Conservation (phyloP, 768 basidiomycete genomes). For the Mycena kentingensis region DNA sequence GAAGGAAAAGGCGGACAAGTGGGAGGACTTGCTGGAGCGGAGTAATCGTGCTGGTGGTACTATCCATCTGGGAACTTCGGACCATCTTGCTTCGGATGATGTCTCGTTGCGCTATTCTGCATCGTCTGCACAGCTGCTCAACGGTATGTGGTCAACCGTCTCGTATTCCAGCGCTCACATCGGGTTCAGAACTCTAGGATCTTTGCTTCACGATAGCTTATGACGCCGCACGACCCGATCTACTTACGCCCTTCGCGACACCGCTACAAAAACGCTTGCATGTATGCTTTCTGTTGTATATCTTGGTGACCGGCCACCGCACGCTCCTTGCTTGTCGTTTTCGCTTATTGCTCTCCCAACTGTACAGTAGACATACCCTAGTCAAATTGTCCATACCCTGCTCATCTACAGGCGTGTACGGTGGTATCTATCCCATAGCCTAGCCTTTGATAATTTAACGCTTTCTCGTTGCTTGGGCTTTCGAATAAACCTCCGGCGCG, state of each 20-base stretch:
- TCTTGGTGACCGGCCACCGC: background rate
- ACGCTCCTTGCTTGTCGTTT: background rate
- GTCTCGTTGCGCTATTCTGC: conserved; percentile 17
- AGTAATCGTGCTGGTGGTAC: conserved; percentile 77
- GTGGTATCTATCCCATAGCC: background rate
- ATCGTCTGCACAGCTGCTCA: conserved; percentile 18
- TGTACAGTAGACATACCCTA: background rate
- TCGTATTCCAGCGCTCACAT: background rate
- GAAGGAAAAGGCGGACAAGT: conserved; percentile 69
- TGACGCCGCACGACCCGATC: conserved; percentile 15
- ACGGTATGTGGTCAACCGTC: conserved; percentile 4
- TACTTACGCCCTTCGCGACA: conserved; percentile 3
- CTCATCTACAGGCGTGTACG: background rate
- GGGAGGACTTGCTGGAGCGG: conserved; percentile 67
- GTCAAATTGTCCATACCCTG: conserved; percentile 3
- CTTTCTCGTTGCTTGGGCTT: background rate
- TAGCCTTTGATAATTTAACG: conserved; percentile 2
- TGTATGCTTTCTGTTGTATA: background rate
- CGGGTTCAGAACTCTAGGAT: conserved; percentile 10
- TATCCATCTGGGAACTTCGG: conserved; percentile 49
- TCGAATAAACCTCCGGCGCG: too few relatives aligned
- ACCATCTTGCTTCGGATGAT: conserved; percentile 18
- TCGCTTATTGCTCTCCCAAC: background rate
- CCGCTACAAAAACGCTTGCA: conserved; percentile 6
- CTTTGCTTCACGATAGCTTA: background rate